Conservation (phyloP, 2,329 filamentous ascomycete species). For the Phyllosticta citrichinensis region DNA sequence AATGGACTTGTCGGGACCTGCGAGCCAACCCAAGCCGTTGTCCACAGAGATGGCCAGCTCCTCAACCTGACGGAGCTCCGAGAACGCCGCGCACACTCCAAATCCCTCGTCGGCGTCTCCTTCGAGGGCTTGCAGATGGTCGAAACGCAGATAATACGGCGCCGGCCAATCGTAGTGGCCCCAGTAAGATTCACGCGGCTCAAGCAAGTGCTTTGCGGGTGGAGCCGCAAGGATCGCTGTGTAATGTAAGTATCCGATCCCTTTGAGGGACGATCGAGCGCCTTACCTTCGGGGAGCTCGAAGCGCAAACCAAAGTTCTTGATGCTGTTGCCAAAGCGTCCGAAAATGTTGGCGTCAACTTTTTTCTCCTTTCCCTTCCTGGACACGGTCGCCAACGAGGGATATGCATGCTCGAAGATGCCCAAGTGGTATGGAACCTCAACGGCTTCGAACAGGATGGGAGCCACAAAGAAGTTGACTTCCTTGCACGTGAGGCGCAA, state of each 20-base stretch:
- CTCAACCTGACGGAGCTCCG: conserved; percentile 43
- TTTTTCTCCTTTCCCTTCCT: conserved; percentile 32
- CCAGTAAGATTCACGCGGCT: conserved; percentile 50
- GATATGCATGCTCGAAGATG: conserved; percentile 38
- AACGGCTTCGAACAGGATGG: conserved; percentile 50
- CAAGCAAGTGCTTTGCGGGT: conserved; percentile 46
- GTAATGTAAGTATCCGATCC: background rate
- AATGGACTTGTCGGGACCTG: conserved; percentile 48
- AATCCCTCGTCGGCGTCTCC: conserved; percentile 53
- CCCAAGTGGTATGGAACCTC: conserved; percentile 57
- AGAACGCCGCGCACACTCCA: conserved; percentile 52
- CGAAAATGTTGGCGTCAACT: conserved; percentile 52
- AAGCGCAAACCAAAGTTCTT: conserved; percentile 57
- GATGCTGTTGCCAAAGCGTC: conserved; percentile 51
- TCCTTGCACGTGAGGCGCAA: conserved; percentile 53
- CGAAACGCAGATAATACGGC: conserved; percentile 48
- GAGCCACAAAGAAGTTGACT: conserved; percentile 48
- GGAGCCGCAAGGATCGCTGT: conserved; percentile 35
- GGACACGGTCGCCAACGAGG: conserved; percentile 10
- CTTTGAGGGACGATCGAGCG: too few relatives aligned
- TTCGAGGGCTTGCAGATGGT: conserved; percentile 50
- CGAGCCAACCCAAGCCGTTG: conserved; percentile 57
- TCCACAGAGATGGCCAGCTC: conserved; percentile 60
- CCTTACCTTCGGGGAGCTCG: conserved; percentile 48
- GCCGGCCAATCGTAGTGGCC: conserved; percentile 57